Evolutionary conservation across 495 filamentous ascomycete species (phyloP), one percentile per base, ranked within the genome.

Genomic region (Sphaerosporella brunnea): DNA sequence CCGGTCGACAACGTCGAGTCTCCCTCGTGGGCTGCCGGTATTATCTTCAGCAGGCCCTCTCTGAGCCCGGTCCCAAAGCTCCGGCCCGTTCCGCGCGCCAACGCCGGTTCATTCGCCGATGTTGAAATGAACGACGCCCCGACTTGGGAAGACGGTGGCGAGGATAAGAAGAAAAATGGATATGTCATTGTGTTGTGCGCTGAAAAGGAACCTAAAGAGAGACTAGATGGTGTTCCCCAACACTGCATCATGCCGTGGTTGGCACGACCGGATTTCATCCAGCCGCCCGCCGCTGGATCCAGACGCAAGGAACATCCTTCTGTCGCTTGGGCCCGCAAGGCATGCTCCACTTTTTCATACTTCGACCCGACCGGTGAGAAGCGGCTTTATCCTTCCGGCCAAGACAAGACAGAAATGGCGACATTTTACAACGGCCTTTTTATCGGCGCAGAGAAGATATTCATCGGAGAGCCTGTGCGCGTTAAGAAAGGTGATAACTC

Each of bases 371-470:
- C 62, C 15, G 38, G 1, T 7, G 20, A 4, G 47, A 53, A 32
- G 51, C 54, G 15, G 50, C 55, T 10, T 53, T 64, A 4, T 52
- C 64, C 47, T 11, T 11, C 21, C 4, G 36, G 25, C 9, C 35
- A 34, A 10, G 52, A 50, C 3, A 5, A 35, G 3, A 20, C 36
- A n/a, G 51, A 41, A 25, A 26, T 49, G 16, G 19, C 30, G 1
- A 39, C 37, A 11, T 20, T 26, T 11, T 78, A 68, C 53, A 68
- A 69, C 41, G 72, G 73, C 5, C 60, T 75, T 28, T 79, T 65
- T 53, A 52, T 78, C 1, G 75, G 75, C 23, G 72, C 69, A 0
- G 75, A 79, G 51, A 77, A 77, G 53, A 62, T 77, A 19, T 78
- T 71, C 65, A 60, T 68, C 4, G 70, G 74, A 2, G 75, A 79